These are phyloP conservation scores for Apiospora koreana DNA, from an alignment of 2,329 filamentous ascomycete genomes.

Conservation along the genomic window DNA sequence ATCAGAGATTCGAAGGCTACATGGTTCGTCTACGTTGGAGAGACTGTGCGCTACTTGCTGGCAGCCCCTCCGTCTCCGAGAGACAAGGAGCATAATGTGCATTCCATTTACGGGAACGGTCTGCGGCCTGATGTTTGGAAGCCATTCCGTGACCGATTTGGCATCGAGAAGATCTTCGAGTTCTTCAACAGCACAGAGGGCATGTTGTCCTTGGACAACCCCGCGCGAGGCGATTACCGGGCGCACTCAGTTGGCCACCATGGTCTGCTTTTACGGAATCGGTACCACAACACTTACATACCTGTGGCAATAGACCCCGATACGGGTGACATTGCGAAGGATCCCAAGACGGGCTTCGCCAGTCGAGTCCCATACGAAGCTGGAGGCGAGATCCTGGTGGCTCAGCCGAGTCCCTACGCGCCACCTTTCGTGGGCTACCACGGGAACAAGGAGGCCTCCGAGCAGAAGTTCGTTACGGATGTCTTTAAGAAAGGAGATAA, in stretches of 20 bases:
- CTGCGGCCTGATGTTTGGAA: slow-evolving; percentile 70
- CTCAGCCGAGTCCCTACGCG: slow-evolving; percentile 50
- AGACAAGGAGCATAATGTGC: slow-evolving; percentile 60
- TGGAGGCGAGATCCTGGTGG: slow-evolving; percentile 77
- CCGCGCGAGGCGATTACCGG: slow-evolving; percentile 61
- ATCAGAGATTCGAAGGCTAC: slow-evolving; percentile 68
- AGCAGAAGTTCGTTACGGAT: slow-evolving; percentile 64
- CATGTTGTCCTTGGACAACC: slow-evolving; percentile 62
- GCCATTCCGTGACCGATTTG: slow-evolving; percentile 64
- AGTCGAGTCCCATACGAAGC: slow-evolving; percentile 62
- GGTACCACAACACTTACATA: slow-evolving; percentile 56
- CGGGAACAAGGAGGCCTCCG: slow-evolving; percentile 63
- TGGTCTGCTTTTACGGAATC: slow-evolving; percentile 58
- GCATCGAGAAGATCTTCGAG: slow-evolving; percentile 63
- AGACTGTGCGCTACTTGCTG: slow-evolving; percentile 74
- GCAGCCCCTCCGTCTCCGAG: slow-evolving; percentile 64
- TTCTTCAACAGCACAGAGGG: slow-evolving; percentile 82
- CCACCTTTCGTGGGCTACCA: slow-evolving; percentile 70
- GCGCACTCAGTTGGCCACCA: slow-evolving; percentile 71
- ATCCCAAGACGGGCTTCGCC: slow-evolving; percentile 69
- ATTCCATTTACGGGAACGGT: slow-evolving; percentile 66
- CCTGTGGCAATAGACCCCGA: slow-evolving; percentile 70
- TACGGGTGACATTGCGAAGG: slow-evolving; percentile 65
- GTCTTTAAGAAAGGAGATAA: slow-evolving; percentile 68
- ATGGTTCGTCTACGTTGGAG: slow-evolving; percentile 76